Base-by-base conservation (phyloP, 2,329 filamentous ascomycete genomes). In the Penicillium sp. region DNA sequence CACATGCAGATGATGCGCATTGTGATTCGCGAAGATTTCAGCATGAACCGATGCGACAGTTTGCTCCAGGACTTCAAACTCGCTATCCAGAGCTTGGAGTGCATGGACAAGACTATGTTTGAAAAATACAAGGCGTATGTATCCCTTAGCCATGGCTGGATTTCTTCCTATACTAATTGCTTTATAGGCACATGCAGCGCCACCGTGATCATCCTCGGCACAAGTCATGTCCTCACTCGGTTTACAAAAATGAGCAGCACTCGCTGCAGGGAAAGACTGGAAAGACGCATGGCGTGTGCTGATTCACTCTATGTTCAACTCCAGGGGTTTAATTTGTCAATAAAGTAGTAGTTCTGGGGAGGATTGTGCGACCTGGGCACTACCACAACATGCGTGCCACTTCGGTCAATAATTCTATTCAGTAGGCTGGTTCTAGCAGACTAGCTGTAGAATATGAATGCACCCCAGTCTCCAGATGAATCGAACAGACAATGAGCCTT, bases 1-100 rank as follows among this genome's bases (percentile, higher is more conserved):
- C 77, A 83, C 56, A 78, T 96, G 64, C 95, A 95, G 79, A 86
- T 97, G 80, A 83, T 96, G 76, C 85, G 92, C 31, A 83, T 96
- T 4, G 92, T 97, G 0, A 88, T 96, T 4, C 83, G 92, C 42
- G 92, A 96, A 72, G 92, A 96, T 72, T 96, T 97, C 61, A 88
- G 83, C 39, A 84, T 87, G 69, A 83, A 79, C 59, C 80, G 91
- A 33, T 95, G 89, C 64, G 90, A 97, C 65, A 77, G 81, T 9
- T 76, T 97, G 29, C 76, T 96, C 53, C 62, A 68, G 22, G 91
- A 96, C 66, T 83, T 96, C 72, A 89, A 87, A 74, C 76, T 90
- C 42, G 88, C 88, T 55, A 67, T 90, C 55, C 75, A 82, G 40
- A 77, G 87, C 34, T 76, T 97, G 22, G 80, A 86, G 55, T 74